phyloP scores from a whole-genome alignment of 2,329 filamentous ascomycete genomes.

The Bipolaris oryzae region DNA sequence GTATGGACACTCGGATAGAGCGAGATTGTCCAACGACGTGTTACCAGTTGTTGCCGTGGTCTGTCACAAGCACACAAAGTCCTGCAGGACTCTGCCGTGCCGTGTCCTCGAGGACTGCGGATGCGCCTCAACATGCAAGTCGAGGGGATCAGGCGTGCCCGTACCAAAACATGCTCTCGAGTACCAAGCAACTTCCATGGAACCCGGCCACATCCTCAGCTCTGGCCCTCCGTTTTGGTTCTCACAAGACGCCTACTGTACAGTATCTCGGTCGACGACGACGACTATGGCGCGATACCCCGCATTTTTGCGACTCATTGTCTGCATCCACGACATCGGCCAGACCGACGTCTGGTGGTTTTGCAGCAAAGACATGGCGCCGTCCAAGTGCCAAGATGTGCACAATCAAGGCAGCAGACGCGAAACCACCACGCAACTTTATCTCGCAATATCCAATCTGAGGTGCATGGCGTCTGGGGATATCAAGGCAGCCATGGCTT shows the following conservation, averaged over 20 bases:
- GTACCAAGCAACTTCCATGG: slow-evolving; percentile 7
- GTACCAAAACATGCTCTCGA: slow-evolving; percentile 6
- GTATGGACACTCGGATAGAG: not conserved
- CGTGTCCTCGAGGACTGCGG: slow-evolving; percentile 10
- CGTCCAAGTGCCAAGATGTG: not conserved
- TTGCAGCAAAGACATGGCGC: not conserved
- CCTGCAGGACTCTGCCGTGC: slow-evolving; percentile 6
- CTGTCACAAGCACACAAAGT: slow-evolving; percentile 10
- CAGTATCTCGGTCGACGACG: not conserved
- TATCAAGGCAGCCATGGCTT: too few species aligned
- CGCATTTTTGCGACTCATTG: not conserved
- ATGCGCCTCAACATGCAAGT: slow-evolving; percentile 8
- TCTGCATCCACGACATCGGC: not conserved
- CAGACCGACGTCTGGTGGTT: not conserved
- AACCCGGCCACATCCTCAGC: slow-evolving; percentile 6
- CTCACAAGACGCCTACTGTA: not conserved
- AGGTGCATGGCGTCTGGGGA: too few species aligned
- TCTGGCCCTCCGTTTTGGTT: not conserved
- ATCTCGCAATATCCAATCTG: too few species aligned
- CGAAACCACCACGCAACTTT: too few species aligned
- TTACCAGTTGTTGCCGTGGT: slow-evolving; percentile 1
- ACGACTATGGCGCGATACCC: not conserved
- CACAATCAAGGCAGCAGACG: too few species aligned
- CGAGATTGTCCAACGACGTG: not conserved
- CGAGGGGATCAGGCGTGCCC: slow-evolving; percentile 13